These are phyloP conservation scores for Paraphaeosphaeria sporulosa DNA, from an alignment of 2,329 filamentous ascomycete species.

Conservation along the genomic window DNA sequence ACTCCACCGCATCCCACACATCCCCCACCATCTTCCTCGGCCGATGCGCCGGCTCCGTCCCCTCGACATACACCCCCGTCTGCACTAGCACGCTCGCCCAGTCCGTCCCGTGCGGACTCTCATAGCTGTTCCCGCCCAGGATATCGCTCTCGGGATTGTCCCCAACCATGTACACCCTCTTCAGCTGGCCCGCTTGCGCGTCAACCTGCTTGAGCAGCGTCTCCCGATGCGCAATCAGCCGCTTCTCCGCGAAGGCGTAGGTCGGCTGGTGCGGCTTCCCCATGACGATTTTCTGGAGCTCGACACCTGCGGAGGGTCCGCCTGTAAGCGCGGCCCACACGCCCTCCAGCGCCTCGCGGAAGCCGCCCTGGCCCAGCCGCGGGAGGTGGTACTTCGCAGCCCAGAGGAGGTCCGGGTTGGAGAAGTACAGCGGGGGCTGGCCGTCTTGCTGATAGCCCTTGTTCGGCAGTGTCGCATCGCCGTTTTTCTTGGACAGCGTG, in stretches of 20 bases:
- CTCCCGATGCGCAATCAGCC: constrained; percentile 69
- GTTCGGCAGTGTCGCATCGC: constrained; percentile 68
- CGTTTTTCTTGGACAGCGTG: constrained; percentile 78
- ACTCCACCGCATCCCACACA: constrained; percentile 78
- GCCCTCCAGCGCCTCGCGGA: constrained; percentile 81
- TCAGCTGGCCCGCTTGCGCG: constrained; percentile 57
- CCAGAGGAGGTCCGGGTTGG: constrained; percentile 91
- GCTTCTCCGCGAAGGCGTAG: constrained; percentile 83
- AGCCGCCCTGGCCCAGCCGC: constrained; percentile 89
- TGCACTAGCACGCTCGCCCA: constrained; percentile 81
- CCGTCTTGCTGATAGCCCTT: constrained; percentile 82
- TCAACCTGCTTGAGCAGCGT: constrained; percentile 51
- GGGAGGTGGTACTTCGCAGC: constrained; percentile 84
- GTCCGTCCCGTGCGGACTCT: constrained; percentile 69
- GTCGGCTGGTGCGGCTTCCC: constrained; percentile 84
- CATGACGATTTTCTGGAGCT: constrained; percentile 71
- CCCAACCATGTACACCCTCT: constrained; percentile 91
- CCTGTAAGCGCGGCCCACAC: constrained; percentile 78
- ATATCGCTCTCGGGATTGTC: constrained; percentile 83
- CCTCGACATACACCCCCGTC: constrained; percentile 77
- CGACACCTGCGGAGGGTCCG: constrained; percentile 59
- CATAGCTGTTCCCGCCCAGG: constrained; percentile 79
- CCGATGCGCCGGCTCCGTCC: constrained; percentile 62
- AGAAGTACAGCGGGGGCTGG: constrained; percentile 85
- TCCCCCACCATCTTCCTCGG: constrained; percentile 75